Conservation (phyloP, 306 rosid species). For the Cucurbita argyrosperma region DNA sequence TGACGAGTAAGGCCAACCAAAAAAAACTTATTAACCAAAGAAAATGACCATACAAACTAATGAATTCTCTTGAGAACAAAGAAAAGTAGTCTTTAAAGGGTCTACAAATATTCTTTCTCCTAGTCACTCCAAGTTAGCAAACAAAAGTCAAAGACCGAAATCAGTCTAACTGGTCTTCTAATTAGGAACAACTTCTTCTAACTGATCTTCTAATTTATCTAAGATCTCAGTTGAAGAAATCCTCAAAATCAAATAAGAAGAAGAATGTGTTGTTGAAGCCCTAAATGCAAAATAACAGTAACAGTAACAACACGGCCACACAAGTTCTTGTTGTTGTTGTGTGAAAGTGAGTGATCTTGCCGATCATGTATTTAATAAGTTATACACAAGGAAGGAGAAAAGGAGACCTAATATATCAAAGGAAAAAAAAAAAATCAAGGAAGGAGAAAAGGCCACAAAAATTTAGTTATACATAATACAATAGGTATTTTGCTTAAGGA, state of each 20-base stretch:
- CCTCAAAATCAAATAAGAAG: no score
- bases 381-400: no score
- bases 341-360: neutral
- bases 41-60: neutral
- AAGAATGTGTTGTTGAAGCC: no score
- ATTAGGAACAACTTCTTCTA: neutral
- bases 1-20: no score
- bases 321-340: neutral
- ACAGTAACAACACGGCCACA: conserved; percentile 5
- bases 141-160: no score
- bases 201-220: neutral
- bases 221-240: no score
- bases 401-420: no score
- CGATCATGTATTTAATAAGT: neutral
- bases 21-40: neutral
- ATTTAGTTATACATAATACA: no score
- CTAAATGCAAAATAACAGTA: conserved; percentile 67
- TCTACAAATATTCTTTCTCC: neutral
- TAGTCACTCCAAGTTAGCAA: conserved; percentile 1
- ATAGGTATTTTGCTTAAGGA: no score
- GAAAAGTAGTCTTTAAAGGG: neutral
- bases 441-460: no score
- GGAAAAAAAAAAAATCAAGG: no score
- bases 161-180: no score
- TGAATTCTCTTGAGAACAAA: neutral